Evolutionary conservation across 148 eudicot genomes (phyloP).

Genomic region (Vaccinium corymbosum): DNA sequence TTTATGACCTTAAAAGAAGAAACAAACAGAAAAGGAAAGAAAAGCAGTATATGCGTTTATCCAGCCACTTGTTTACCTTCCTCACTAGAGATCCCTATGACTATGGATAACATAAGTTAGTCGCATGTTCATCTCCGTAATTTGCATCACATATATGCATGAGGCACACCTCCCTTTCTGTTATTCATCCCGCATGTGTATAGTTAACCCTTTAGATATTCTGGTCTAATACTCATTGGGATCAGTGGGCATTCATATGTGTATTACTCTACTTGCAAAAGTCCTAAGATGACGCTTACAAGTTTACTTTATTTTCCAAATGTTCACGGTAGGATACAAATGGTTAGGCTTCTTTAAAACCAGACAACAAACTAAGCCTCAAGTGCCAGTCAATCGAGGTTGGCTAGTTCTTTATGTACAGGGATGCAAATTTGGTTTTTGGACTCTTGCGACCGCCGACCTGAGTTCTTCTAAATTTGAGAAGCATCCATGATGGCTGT

Average conservation of each 20-base stretch:
- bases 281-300: background rate
- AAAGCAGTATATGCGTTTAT: background rate
- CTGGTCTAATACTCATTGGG: background rate
- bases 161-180: background rate
- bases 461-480: too few species aligned
- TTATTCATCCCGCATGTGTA: background rate
- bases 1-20: background rate
- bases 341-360: background rate
- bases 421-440: background rate
- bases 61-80: background rate
- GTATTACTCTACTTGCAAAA: background rate
- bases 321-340: background rate
- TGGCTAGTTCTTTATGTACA: background rate
- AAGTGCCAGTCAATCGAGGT: too few species aligned
- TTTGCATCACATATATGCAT: conserved; percentile 5
- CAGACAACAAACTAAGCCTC: too few species aligned
- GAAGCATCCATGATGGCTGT: too few species aligned
- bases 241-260: background rate
- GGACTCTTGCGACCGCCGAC: too few species aligned
- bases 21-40: background rate
- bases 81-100: conserved; percentile 1
- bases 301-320: background rate
- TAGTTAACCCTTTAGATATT: background rate
- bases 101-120: background rate
- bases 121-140: background rate